Evolutionary conservation across 1,284 basidiomycete genomes (phyloP).

Genomic region (Exobasidium cylindrosporum): DNA sequence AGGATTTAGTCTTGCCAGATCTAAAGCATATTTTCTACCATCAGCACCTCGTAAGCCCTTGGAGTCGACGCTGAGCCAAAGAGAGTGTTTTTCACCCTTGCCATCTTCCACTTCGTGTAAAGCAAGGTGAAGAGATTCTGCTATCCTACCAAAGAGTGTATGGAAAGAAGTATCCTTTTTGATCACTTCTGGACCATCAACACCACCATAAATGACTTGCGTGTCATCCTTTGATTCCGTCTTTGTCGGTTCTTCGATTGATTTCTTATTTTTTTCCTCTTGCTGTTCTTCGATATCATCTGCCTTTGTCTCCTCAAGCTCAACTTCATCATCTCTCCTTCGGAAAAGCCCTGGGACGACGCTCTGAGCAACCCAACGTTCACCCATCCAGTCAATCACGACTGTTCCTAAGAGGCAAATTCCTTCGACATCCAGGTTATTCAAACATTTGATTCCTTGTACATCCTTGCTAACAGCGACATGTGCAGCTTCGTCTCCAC

Average conservation of each 20-base stretch:
- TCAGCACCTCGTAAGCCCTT: slow-evolving; percentile 63
- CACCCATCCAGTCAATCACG: slow-evolving; percentile 63
- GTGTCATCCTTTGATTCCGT: slow-evolving; percentile 55
- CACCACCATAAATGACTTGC: slow-evolving; percentile 59
- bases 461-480: slow-evolving; percentile 63
- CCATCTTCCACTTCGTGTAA: slow-evolving; percentile 59
- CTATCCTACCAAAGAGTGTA: slow-evolving; percentile 60
- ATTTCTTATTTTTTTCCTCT: slow-evolving; percentile 17
- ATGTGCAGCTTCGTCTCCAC: slow-evolving; percentile 63
- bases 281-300: slow-evolving; percentile 65
- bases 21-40: slow-evolving; percentile 62
- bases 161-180: slow-evolving; percentile 59
- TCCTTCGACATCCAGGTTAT: slow-evolving; percentile 60
- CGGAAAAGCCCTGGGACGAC: slow-evolving; percentile 63
- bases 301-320: slow-evolving; percentile 59
- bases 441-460: slow-evolving; percentile 60
- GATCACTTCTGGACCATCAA: slow-evolving; percentile 58
- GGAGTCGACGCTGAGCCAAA: slow-evolving; percentile 62
- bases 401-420: slow-evolving; percentile 57
- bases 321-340: slow-evolving; percentile 48
- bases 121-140: slow-evolving; percentile 59
- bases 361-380: slow-evolving; percentile 64
- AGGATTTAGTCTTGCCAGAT: slow-evolving; percentile 60
- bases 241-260: slow-evolving; percentile 17
- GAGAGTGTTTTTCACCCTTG: slow-evolving; percentile 58